Evolutionary conservation across 805 yeast species (phyloP).

Genomic region (Nakazawaea populi): DNA sequence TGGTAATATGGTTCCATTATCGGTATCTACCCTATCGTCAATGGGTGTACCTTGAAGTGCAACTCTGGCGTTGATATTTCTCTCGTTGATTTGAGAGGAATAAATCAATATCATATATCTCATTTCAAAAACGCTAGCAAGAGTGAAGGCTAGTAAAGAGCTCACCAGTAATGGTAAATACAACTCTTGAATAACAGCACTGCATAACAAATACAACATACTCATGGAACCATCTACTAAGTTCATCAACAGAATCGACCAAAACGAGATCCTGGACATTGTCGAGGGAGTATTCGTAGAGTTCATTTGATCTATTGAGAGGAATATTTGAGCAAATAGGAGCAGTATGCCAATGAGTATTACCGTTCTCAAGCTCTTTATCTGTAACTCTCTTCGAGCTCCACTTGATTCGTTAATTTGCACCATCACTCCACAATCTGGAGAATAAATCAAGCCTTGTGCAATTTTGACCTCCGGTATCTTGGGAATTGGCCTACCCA

Average conservation of each 20-base stretch:
- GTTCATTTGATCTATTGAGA: constrained; percentile 66
- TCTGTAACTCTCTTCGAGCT: constrained; percentile 45
- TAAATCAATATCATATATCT: constrained; percentile 64
- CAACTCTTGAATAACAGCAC: constrained; percentile 48
- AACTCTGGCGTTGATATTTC: constrained; percentile 59
- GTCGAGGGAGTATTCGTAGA: constrained; percentile 74
- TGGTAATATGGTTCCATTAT: constrained; percentile 15
- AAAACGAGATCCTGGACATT: constrained; percentile 65
- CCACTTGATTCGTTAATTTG: constrained; percentile 40
- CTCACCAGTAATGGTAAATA: constrained; percentile 66
- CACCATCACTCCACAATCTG: constrained; percentile 75
- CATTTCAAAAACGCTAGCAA: constrained; percentile 71
- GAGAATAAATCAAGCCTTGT: constrained; percentile 68
- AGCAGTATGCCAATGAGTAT: constrained; percentile 38
- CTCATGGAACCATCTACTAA: constrained; percentile 66
- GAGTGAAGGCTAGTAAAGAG: constrained; percentile 61
- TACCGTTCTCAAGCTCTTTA: constrained; percentile 30
- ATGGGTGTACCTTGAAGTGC: constrained; percentile 55
- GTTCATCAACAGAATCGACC: constrained; percentile 58
- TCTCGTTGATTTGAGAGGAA: constrained; percentile 67
- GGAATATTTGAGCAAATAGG: constrained; percentile 45
- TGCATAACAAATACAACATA: constrained; percentile 52
- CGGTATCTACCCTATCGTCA: constrained; percentile 24
- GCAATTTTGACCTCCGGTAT: constrained; percentile 53
- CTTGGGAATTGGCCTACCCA: constrained; percentile 67